phyloP scores from a whole-genome alignment of 2,329 filamentous ascomycete species.

The Xylariaceae sp. region DNA sequence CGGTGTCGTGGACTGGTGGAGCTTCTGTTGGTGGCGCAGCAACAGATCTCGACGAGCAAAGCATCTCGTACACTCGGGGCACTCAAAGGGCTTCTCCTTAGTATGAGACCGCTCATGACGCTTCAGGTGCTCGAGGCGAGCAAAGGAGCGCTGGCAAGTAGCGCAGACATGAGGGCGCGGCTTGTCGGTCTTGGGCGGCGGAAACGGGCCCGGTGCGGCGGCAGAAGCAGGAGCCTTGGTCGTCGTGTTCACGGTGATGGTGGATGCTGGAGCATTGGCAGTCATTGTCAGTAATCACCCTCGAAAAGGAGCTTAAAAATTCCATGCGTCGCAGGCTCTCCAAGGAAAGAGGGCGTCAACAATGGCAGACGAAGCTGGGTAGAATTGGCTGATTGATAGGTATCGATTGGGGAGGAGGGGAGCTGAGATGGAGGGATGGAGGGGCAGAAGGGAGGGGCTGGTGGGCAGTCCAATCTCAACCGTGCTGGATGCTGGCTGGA shows the following conservation, averaged over 20 bases:
- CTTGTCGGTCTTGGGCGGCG: conserved; percentile 93
- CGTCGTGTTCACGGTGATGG: conserved; percentile 39
- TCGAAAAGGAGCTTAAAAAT: conserved; percentile 7
- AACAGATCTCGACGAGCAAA: conserved; percentile 91
- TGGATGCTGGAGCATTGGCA: conserved; percentile 29
- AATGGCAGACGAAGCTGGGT: background rate
- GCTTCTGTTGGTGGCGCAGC: conserved; percentile 94
- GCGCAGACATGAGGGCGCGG: conserved; percentile 89
- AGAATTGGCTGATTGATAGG: conserved; percentile 3
- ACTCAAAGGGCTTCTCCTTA: conserved; percentile 96
- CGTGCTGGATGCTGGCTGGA: conserved; percentile 1
- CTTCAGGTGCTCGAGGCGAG: conserved; percentile 92
- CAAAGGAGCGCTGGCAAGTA: conserved; percentile 89
- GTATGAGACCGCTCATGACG: conserved; percentile 73
- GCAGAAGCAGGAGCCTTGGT: conserved; percentile 26
- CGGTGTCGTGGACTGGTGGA: conserved; percentile 88
- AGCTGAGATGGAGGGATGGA: conserved; percentile 17
- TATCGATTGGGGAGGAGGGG: conserved; percentile 16
- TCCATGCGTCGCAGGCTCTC: conserved; percentile 17
- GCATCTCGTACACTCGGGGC: conserved; percentile 87
- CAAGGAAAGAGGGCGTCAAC: conserved; percentile 9
- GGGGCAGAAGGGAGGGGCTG: conserved; percentile 16
- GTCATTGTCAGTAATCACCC: conserved; percentile 25
- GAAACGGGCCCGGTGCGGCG: conserved; percentile 45
- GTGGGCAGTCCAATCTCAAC: conserved; percentile 15